Conservation (phyloP, 768 basidiomycete species). For the Tubosaeta sp. region DNA sequence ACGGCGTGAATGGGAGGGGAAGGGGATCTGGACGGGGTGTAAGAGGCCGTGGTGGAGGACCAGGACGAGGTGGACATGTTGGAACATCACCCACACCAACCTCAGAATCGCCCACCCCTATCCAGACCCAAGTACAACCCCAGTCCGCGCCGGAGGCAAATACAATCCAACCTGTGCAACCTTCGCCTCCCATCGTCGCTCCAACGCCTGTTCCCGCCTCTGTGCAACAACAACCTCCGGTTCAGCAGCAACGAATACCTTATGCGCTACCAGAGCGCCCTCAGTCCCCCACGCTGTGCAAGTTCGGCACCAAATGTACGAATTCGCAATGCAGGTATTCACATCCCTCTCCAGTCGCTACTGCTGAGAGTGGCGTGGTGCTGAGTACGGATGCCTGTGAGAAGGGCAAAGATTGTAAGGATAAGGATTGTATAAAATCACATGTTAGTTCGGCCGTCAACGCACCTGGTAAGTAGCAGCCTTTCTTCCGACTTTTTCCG, state of each 20-base stretch:
- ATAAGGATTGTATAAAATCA: conserved; percentile 88
- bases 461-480: conserved; percentile 45
- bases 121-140: conserved; percentile 18
- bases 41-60: conserved; percentile 42
- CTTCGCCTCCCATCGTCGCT: conserved; percentile 18
- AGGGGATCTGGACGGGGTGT: conserved; percentile 45
- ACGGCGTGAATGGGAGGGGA: conserved; percentile 35
- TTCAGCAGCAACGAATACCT: conserved; percentile 34
- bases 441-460: conserved; percentile 87
- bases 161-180: conserved; percentile 6
- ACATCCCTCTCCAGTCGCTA: conserved; percentile 96
- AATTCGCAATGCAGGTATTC: conserved; percentile 87
- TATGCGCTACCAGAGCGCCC: conserved; percentile 73
- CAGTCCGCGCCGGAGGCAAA: conserved; percentile 14
- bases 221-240: conserved; percentile 4
- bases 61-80: conserved; percentile 39
- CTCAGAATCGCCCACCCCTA: conserved; percentile 16
- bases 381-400: conserved; percentile 93
- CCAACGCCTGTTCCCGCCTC: conserved; percentile 28
- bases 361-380: conserved; percentile 90
- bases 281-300: conserved; percentile 88
- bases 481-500: background rate
- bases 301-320: conserved; percentile 87
- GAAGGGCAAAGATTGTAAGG: conserved; percentile 81
- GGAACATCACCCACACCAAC: conserved; percentile 20